Evolutionary conservation across 768 basidiomycete genomes (phyloP), one percentile per base, ranked within the genome.

Genomic region (Lanmaoa rubissima): DNA sequence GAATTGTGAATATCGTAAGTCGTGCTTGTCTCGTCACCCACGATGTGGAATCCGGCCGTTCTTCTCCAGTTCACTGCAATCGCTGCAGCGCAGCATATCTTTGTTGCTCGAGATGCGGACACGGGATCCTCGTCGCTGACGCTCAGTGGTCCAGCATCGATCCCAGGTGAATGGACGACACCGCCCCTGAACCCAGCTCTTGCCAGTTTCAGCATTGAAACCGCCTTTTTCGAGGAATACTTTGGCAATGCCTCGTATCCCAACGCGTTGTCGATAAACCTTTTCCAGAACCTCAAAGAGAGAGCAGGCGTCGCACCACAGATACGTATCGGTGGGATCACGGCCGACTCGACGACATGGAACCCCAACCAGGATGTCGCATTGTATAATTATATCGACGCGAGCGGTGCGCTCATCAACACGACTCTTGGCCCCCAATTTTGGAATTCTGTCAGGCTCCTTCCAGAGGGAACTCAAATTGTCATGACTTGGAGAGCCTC

Each of bases 151-250:
- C 73, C 77, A 16, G 61, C 78, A 3, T 68, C 70, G 4, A 73
- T 81, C 24, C 80, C 80, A 7, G 51, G 51, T 5, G 74, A 75
- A 54, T 60, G 62, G 61, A 79, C 79, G 0, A 82, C 81, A 5
- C 72, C 76, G 16, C 57, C 64, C 10, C 67, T 82, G 4, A 66
- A 78, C 51, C 79, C 77, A 1, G 69, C 78, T 11, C 67, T 83
- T 26, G 80, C 74, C 26, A 80, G 80, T 54, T 82, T 82, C 67
- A 82, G 80, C 59, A 77, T 83, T 48, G 81, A 83, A 68, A 82
- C 79, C 0, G 80, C 80, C 1, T 82, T 79, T 59, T 80, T 82
- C 54, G 79, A 79, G 50, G 76, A 76, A 54, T 82, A 76, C 58
- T 61, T 80, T 12, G 82, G 81, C 9, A 82, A 82, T 57, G 61